Percentiles rank a stretch among this genome's conserved stretches.
phyloP scores from a whole-genome alignment of 2,329 filamentous ascomycete genomes.

The Cadophora gregata region DNA sequence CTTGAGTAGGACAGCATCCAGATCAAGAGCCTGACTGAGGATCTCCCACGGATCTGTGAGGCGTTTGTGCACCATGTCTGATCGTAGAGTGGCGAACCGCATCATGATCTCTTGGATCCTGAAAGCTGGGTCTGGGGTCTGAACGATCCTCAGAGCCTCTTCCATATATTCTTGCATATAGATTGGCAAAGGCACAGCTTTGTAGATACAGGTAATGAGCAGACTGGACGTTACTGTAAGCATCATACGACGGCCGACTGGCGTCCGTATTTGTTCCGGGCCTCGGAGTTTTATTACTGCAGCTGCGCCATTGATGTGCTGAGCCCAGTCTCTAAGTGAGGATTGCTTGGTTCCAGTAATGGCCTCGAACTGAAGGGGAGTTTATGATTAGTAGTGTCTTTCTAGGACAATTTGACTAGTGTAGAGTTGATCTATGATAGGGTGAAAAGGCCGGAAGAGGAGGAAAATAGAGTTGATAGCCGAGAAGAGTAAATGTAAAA shows the following conservation, averaged over 20 bases:
- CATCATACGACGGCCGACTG: conserved; percentile 57
- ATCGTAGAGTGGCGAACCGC: conserved; percentile 34
- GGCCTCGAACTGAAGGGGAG: conserved; percentile 52
- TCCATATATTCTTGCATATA: conserved; percentile 54
- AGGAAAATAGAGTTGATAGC: too few relatives aligned
- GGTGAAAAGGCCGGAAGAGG: too few relatives aligned
- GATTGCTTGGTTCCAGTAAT: conserved; percentile 54
- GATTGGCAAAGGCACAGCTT: conserved; percentile 54
- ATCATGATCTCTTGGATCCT: conserved; percentile 51
- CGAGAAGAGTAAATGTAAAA: too few relatives aligned
- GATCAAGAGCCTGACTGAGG: conserved; percentile 31
- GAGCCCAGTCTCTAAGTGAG: conserved; percentile 57
- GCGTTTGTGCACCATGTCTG: conserved; percentile 26
- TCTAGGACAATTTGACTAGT: neutral
- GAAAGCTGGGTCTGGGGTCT: conserved; percentile 50
- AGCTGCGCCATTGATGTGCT: conserved; percentile 59
- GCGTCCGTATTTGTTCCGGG: conserved; percentile 52
- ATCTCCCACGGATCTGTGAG: conserved; percentile 45
- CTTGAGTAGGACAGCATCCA: conserved; percentile 34
- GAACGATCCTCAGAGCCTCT: conserved; percentile 48
- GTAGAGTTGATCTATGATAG: neutral
- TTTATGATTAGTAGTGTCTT: neutral
- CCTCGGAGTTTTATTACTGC: conserved; percentile 58
- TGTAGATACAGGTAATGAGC: conserved; percentile 58
- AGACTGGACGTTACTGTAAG: conserved; percentile 58